These are phyloP conservation scores for Metschnikowia dekortorum DNA, from an alignment of 805 yeast genomes.

Conservation along the genomic window DNA sequence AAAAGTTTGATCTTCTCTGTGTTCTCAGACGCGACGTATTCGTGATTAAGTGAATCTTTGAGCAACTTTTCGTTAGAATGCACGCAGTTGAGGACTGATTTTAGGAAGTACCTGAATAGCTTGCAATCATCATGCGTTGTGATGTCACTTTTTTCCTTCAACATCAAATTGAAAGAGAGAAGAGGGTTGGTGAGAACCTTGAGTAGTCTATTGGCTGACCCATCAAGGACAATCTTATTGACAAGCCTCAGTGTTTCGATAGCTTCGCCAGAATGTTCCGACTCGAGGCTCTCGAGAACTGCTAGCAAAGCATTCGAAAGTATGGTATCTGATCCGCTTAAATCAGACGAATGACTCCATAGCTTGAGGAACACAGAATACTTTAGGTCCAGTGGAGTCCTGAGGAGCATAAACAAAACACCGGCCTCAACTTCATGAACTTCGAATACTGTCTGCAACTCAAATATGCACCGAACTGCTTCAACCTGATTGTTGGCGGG, in stretches of 20 bases:
- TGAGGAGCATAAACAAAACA: conserved; percentile 50
- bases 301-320: conserved; percentile 62
- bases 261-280: neutral
- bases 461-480: conserved; percentile 60
- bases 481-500: conserved; percentile 62
- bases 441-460: conserved; percentile 51
- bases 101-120: conserved; percentile 58
- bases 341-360: conserved; percentile 67
- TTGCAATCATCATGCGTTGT: conserved; percentile 55
- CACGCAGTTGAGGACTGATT: conserved; percentile 50
- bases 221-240: conserved; percentile 39
- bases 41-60: conserved; percentile 49
- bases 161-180: conserved; percentile 36
- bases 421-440: conserved; percentile 68
- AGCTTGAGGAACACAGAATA: conserved; percentile 56
- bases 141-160: conserved; percentile 21
- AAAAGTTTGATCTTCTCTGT: conserved; percentile 38
- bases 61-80: conserved; percentile 40
- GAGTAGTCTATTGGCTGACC: conserved; percentile 58
- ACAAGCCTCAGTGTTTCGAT: conserved; percentile 49
- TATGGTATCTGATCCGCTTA: conserved; percentile 46
- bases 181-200: conserved; percentile 56
- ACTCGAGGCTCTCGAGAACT: conserved; percentile 48
- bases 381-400: conserved; percentile 25
- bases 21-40: conserved; percentile 53